Evolutionary conservation across 2,329 filamentous ascomycete species (phyloP), one percentile per base, ranked within the genome.

Genomic region (Chaetomium globosum): DNA sequence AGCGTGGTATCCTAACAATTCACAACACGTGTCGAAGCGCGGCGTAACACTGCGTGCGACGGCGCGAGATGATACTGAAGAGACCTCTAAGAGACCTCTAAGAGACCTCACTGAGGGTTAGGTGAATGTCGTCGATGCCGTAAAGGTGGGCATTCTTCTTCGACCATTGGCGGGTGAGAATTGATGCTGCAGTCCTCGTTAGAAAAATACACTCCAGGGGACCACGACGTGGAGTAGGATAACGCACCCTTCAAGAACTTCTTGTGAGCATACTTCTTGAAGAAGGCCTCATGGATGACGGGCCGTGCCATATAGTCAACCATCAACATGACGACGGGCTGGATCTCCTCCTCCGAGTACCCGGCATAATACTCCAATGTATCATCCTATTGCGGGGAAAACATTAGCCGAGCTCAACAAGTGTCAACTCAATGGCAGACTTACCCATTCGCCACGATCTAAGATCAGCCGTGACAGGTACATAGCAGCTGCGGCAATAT

Each of bases 251-350:
- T 99, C 73, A 98, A 82, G 81, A 98, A 99, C 81, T 97, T 97
- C 84, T 98, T 99, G 86, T 92, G 96, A 64, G 95, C 95, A 77
- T 99, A 99, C 80, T 99, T 99, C 86, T 96, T 97, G 85, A 97
- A 98, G 84, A 99, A 97, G 46, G 95, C 96, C 77, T 98, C 94
- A 75, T 99, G 95, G 52, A 89, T 86, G 61, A 97, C 91, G 30
- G 94, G 95, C 13, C 91, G 88, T 65, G 91, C 90, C 48, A 99
- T 89, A 77, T 99, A 99, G 78, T 99, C 93, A 67, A 99, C 88
- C 93, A 99, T 97, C 67, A 98, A 85, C 73, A 90, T 86, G 75
- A 97, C 92, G 49, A 98, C 91, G 12, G 94, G 94, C 77, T 94
- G 87, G 71, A 99, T 93, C 79, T 99, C 92, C 55, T 94, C 88